These are phyloP conservation scores for Chrysosporium keratinophilum DNA, from an alignment of 2,329 filamentous ascomycete genomes.

Conservation along the genomic window DNA sequence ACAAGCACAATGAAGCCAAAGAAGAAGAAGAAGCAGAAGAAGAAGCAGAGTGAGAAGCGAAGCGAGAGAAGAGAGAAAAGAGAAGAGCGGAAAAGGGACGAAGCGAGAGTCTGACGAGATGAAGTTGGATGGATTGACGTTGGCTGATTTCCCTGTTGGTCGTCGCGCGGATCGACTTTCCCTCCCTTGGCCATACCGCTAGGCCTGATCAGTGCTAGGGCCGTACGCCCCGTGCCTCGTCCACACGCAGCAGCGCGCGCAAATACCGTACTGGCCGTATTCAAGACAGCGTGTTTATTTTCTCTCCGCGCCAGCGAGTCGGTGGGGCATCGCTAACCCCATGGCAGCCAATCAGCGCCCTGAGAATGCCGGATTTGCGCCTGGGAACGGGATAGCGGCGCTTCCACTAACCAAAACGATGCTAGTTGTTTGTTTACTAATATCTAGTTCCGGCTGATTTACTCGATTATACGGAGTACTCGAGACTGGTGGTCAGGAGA, in stretches of 20 bases:
- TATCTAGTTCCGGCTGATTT: not conserved
- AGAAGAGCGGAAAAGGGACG: not conserved
- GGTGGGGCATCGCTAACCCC: too few relatives aligned
- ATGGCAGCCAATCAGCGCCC: not conserved
- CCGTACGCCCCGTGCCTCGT: too few relatives aligned
- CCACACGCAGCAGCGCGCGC: too few relatives aligned
- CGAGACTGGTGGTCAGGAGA: too few relatives aligned
- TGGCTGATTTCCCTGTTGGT: too few relatives aligned
- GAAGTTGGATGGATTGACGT: not conserved
- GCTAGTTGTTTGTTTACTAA: constrained; percentile 5
- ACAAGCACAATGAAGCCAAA: not conserved
- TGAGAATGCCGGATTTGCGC: not conserved
- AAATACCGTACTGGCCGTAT: too few relatives aligned
- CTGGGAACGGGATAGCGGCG: not conserved
- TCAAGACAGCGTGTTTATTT: too few relatives aligned
- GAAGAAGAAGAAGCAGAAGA: not conserved
- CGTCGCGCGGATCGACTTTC: too few relatives aligned
- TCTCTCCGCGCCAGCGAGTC: too few relatives aligned
- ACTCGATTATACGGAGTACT: too few relatives aligned
- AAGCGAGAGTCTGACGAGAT: not conserved
- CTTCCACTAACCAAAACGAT: not conserved
- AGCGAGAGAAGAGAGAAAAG: not conserved
- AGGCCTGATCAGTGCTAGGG: too few relatives aligned
- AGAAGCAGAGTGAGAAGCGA: not conserved
- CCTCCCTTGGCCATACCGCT: too few relatives aligned